Evolutionary conservation across 2,329 filamentous ascomycete species (phyloP).

Genomic region (Colletotrichum sp.): DNA sequence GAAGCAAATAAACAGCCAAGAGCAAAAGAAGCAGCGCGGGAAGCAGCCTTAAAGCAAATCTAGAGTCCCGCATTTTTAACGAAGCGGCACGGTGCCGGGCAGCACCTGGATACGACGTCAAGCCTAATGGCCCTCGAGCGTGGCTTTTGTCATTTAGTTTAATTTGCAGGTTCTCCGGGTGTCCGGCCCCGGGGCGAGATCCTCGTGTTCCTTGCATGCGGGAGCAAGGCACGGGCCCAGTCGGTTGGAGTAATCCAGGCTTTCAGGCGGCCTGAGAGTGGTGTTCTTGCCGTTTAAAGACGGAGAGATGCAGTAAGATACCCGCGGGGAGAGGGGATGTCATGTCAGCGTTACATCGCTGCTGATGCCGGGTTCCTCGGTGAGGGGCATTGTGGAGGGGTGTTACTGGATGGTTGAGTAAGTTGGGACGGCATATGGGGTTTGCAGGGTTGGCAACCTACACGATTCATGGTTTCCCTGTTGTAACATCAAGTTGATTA

Average conservation of each 20-base stretch:
- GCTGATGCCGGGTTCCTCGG: neutral
- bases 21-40: neutral
- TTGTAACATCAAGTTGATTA: neutral
- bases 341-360: neutral
- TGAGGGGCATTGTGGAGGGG: neutral
- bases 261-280: neutral
- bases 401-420: neutral
- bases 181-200: neutral
- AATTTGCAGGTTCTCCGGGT: neutral
- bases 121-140: neutral
- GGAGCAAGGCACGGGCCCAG: neutral
- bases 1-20: neutral
- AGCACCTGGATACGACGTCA: neutral
- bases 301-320: neutral
- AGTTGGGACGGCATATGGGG: neutral
- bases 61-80: neutral
- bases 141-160: neutral
- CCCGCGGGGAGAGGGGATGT: neutral
- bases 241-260: neutral
- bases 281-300: neutral
- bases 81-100: neutral
- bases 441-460: neutral
- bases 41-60: neutral
- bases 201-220: neutral
- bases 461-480: neutral